These are phyloP conservation scores for Tuctoria greenei DNA, from an alignment of 176 grass and related monocot genomes.

Conservation along the genomic window DNA sequence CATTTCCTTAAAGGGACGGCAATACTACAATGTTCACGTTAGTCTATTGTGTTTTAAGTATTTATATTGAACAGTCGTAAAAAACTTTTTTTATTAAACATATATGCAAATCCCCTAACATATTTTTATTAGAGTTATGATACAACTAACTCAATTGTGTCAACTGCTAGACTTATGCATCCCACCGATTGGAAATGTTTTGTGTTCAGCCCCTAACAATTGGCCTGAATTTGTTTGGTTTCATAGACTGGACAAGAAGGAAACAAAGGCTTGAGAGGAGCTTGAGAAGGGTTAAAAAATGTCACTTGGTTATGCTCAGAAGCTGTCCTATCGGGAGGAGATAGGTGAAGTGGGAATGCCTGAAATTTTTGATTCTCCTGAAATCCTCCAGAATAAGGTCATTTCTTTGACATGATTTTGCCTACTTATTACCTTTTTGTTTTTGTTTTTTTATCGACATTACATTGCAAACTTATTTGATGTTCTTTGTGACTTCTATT, in stretches of 20 bases:
- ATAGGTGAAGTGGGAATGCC: constrained; percentile 85
- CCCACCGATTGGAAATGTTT: neutral
- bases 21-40: neutral
- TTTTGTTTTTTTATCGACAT: neutral
- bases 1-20: neutral
- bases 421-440: neutral
- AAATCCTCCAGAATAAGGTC: constrained; percentile 69
- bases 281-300: constrained; percentile 35
- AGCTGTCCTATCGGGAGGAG: constrained; percentile 89
- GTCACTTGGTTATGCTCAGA: constrained; percentile 92
- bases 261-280: neutral
- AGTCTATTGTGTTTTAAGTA: neutral
- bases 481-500: neutral
- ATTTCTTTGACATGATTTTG: neutral
- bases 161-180: neutral
- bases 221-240: neutral
- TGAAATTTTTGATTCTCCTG: constrained; percentile 76
- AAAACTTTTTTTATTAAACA: neutral
- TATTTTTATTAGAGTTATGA: neutral
- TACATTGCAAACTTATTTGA: constrained; percentile 8
- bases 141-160: neutral
- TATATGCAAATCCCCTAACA: neutral
- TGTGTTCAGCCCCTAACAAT: neutral
- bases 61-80: neutral
- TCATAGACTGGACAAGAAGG: constrained; percentile 13